Base-by-base conservation (phyloP, 352 stramenopile species). In the Pythium utonaiense region DNA sequence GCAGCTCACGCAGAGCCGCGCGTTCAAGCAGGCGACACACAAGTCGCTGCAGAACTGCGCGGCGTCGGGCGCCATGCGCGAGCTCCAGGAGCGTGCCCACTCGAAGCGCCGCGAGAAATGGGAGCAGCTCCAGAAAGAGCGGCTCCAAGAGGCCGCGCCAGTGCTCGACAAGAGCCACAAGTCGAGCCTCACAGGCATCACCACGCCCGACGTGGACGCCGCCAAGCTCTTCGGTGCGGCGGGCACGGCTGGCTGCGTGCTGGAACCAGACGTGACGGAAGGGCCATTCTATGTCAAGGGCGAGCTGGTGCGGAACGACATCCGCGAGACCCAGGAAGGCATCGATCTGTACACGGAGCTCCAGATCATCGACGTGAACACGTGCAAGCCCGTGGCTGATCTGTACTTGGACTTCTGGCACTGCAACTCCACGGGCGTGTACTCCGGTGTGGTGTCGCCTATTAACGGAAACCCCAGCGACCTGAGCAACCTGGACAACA, bases 331-430 rank as follows among this genome's bases (percentile, higher is more conserved):
- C n/a, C 54, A 62, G 31, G 10, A 27, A 3, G 54, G 54, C n/a
- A 53, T 62, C 22, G 54, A 62, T 27, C 54, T 62, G 8, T 62
- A 47, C 44, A 44, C 19, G 21, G 54, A 62, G 34, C 42, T 62
- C 16, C 54, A 62, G 44, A 42, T 62, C 44, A 62, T 62, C 42
- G 54, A 62, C 42, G 44, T 62, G 28, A 62, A 62, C 40, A 62
- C 54, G 28, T 62, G 54, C 42, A 22, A 62, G 44, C 54, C 54
- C 19, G 54, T 62, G 8, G 16, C 17, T 2, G 40, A 27, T 1
- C 19, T 62, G n/a, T 62, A 62, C 54, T 9, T 62, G 14, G 54
- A 62, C 30, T 62, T 62, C 31, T 62, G 54, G 54, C 54, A 62
- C 41, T 62, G 54, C 42, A 62, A 62, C 22, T n/a, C 54, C 21